Evolutionary conservation across 2,329 filamentous ascomycete genomes (phyloP).

Genomic region (Botrytis pseudocinerea): DNA sequence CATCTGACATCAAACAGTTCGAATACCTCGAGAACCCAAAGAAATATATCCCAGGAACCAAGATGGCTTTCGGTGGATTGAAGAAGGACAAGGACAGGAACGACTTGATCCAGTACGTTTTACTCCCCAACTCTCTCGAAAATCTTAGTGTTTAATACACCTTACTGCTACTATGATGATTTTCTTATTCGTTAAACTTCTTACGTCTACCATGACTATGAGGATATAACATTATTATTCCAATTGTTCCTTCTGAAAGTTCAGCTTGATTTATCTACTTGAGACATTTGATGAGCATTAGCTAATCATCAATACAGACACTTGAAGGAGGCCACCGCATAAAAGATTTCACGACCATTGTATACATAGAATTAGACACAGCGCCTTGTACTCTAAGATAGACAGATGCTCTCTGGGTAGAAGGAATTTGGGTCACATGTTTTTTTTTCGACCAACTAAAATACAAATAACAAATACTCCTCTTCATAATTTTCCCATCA

Average conservation of each 20-base stretch:
- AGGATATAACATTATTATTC: conserved; percentile 60
- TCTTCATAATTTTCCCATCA: conserved; percentile 23
- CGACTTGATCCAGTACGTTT: conserved; percentile 90
- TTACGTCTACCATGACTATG: conserved; percentile 43
- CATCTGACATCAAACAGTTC: conserved; percentile 58
- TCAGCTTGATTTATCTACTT: background rate
- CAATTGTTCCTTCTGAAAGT: conserved; percentile 98
- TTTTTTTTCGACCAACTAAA: conserved; percentile 23
- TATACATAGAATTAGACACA: conserved; percentile 39
- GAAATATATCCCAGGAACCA: conserved; percentile 99
- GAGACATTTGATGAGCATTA: background rate
- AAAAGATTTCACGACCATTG: conserved; percentile 46
- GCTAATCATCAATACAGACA: conserved; percentile 47
- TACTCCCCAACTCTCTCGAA: background rate
- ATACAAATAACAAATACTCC: conserved; percentile 29
- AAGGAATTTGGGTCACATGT: conserved; percentile 17
- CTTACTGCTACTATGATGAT: conserved; percentile 42
- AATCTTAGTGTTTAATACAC: background rate
- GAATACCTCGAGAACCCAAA: conserved; percentile 99
- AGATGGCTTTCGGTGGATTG: conserved; percentile 99
- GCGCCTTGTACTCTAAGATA: conserved; percentile 38
- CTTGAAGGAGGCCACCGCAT: conserved; percentile 70
- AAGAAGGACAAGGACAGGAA: conserved; percentile 99
- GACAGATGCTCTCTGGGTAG: conserved; percentile 24
- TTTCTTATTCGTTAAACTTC: conserved; percentile 45